Base-by-base conservation (phyloP, 768 basidiomycete genomes). In the Ramaria sp. region DNA sequence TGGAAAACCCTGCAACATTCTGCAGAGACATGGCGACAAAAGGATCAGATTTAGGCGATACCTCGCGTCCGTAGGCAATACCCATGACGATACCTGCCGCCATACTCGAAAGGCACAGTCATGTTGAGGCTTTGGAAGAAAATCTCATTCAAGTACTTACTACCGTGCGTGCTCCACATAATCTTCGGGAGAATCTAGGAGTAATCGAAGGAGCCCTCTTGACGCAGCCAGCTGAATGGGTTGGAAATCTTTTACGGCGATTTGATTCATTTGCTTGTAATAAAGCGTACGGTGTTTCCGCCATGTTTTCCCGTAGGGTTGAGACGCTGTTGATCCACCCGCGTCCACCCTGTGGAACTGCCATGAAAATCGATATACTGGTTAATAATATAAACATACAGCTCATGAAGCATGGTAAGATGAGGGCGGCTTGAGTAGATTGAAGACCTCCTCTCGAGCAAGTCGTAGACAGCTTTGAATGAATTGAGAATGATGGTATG, bases 401-500 rank as follows among this genome's bases (percentile, higher is more conserved):
- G 66, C 57, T 77, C 74, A 0, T 77, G 76, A 7, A 71, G 73
- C 75, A 79, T 77, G 16, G 72, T 69, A 3, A 78, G 65, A 3
- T 66, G 63, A 0, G 77, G 77, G 2, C 78, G 66, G 49, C 74
- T 70, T 34, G 76, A 78, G 58, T 78, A 77, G 1, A 73, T 69
- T 1, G 70, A 58, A 3, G 74, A 71, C 56, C 71, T 70, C 58
- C 70, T 73, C 59, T 78, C 78, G 5, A 79, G 63, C 56, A 76
- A 70, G 3, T 73, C 70, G 69, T 75, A 52, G 6, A 68, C 59
- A 34, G 70, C 61, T 3, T 67, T 59, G 0, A 68, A 63, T 2
- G 74, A 72, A 60, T 77, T 79, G 32, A 78, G 60, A 52, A 79
- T 71, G 30, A 79, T 69, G 59, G 78, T 71, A 2, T 69, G 66